Percentiles rank a stretch among this genome's conserved stretches.
Conservation (phyloP, 116 monocot genomes). For the Cymodocea nodosa region DNA sequence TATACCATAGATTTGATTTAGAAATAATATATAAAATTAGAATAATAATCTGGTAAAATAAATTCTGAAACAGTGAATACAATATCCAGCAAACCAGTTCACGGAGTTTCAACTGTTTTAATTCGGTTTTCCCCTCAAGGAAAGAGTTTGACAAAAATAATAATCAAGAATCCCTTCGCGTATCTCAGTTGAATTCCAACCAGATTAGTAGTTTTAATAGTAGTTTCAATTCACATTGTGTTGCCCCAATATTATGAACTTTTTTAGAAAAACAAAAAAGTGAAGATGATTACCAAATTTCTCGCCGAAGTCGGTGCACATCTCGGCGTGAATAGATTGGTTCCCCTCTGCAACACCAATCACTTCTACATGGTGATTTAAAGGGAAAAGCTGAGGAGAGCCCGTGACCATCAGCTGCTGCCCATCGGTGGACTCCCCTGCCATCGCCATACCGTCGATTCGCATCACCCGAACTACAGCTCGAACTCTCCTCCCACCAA, state of each 20-base stretch:
- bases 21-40: too few relatives aligned
- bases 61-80: too few relatives aligned
- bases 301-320: constrained; percentile 73
- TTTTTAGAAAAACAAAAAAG: neutral
- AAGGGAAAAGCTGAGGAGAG: constrained; percentile 22
- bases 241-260: too few relatives aligned
- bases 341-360: constrained; percentile 75
- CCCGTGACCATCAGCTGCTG: constrained; percentile 54
- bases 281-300: constrained; percentile 52
- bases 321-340: constrained; percentile 79
- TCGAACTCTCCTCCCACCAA: constrained; percentile 57
- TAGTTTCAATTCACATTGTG: neutral
- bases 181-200: too few relatives aligned
- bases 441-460: constrained; percentile 43
- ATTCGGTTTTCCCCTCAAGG: too few relatives aligned
- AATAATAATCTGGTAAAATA: too few relatives aligned
- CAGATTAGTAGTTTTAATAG: neutral
- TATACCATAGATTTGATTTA: too few relatives aligned
- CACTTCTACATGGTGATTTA: constrained; percentile 61
- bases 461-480: constrained; percentile 56
- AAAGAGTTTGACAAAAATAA: too few relatives aligned
- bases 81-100: too few relatives aligned
- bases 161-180: too few relatives aligned
- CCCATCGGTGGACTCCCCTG: constrained; percentile 59
- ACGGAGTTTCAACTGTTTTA: too few relatives aligned